These are phyloP conservation scores for Ophiostoma tasmaniense DNA, from an alignment of 2,329 filamentous ascomycete species.

Conservation along the genomic window DNA sequence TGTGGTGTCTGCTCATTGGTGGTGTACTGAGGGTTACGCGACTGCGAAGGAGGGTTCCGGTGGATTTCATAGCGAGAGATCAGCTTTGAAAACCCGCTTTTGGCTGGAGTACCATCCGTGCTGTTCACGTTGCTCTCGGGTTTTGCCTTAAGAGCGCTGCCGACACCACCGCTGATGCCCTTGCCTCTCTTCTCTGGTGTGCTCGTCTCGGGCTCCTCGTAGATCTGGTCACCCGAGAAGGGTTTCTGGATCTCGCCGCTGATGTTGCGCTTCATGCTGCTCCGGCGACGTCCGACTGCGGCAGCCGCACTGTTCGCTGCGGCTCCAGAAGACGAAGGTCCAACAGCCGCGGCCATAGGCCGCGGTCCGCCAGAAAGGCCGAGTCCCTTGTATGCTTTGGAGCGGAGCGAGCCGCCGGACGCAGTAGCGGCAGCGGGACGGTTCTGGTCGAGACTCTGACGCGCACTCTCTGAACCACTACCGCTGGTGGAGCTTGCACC, in stretches of 20 bases:
- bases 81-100: constrained; percentile 30
- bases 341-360: constrained; percentile 25
- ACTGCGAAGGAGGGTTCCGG: constrained; percentile 74
- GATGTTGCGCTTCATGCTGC: constrained; percentile 59
- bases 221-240: constrained; percentile 74
- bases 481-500: constrained; percentile 24
- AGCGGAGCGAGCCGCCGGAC: constrained; percentile 17
- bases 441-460: constrained; percentile 27
- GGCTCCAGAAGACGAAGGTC: not conserved
- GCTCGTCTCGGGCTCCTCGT: constrained; percentile 69
- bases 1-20: constrained; percentile 44
- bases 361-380: constrained; percentile 29
- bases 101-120: constrained; percentile 32
- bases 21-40: constrained; percentile 71
- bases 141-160: constrained; percentile 40
- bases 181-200: constrained; percentile 22
- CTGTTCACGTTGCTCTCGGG: constrained; percentile 57
- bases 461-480: constrained; percentile 22
- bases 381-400: constrained; percentile 36
- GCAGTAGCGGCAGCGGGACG: not conserved
- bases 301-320: constrained; percentile 9
- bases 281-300: constrained; percentile 43
- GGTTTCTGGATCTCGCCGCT: constrained; percentile 59
- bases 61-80: constrained; percentile 56
- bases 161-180: not conserved